Conservation (phyloP, 805 yeast species). For the Candida awuae region DNA sequence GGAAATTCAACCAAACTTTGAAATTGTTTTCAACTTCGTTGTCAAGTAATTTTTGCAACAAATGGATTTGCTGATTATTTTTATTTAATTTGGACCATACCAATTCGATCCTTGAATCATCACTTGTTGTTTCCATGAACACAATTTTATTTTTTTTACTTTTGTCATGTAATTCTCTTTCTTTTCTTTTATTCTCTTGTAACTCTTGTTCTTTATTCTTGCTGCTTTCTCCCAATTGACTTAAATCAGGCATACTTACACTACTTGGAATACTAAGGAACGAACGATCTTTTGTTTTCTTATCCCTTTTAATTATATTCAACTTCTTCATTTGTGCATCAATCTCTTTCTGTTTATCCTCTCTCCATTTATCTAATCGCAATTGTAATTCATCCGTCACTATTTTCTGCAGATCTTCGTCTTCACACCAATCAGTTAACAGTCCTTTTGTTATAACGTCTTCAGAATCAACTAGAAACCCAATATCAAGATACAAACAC, state of each 20-base stretch:
- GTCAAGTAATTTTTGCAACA: slow-evolving; percentile 5
- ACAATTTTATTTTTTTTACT: slow-evolving; percentile 11
- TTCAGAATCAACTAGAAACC: slow-evolving; percentile 11
- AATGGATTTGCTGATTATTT: not conserved
- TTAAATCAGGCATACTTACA: slow-evolving; percentile 14
- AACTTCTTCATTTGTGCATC: slow-evolving; percentile 12
- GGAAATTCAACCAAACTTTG: slow-evolving; percentile 15
- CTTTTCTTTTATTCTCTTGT: slow-evolving; percentile 2
- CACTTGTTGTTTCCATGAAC: slow-evolving; percentile 18
- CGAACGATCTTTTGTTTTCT: slow-evolving; percentile 7
- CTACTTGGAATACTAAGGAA: slow-evolving; percentile 7
- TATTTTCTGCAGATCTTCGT: slow-evolving; percentile 1
- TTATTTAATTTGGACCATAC: slow-evolving; percentile 2
- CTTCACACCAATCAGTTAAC: slow-evolving; percentile 2
- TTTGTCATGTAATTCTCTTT: slow-evolving; percentile 8
- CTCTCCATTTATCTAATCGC: slow-evolving; percentile 10
- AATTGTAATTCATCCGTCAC: slow-evolving; percentile 8
- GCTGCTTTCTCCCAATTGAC: slow-evolving; percentile 2
- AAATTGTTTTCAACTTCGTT: slow-evolving; percentile 1
- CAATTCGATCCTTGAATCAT: slow-evolving; percentile 7
- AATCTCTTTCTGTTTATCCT: slow-evolving; percentile 10
- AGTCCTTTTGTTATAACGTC: slow-evolving; percentile 2
- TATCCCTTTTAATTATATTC: slow-evolving; percentile 4
- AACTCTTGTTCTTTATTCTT: slow-evolving; percentile 1
- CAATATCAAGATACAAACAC: slow-evolving; percentile 34